Percentiles rank a stretch among this genome's conserved stretches.
Conservation (phyloP, 2,329 filamentous ascomycete genomes). For the Cytospora mali region DNA sequence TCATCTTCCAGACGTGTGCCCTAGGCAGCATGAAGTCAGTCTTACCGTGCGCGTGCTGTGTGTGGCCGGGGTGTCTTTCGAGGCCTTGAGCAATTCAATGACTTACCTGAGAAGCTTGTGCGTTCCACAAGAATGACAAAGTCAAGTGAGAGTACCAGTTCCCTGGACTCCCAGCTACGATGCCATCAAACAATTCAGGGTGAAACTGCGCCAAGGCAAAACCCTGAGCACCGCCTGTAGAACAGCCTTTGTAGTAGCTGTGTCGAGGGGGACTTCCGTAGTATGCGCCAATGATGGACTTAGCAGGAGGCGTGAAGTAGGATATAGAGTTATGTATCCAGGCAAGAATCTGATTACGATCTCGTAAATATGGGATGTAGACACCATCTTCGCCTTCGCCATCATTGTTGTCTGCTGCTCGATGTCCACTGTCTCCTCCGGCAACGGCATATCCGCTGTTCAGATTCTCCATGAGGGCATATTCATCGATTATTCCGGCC, state of each 20-base stretch:
- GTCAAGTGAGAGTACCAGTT: constrained; percentile 10
- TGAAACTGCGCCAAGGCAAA: background rate
- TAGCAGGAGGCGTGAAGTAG: constrained; percentile 12
- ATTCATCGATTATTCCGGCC: constrained; percentile 1
- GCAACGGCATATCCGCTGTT: constrained; percentile 8
- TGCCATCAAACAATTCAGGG: no score
- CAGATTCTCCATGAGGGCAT: constrained; percentile 4
- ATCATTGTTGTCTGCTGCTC: constrained; percentile 6
- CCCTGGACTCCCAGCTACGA: background rate
- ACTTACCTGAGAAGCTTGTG: constrained; percentile 6
- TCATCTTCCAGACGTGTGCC: background rate
- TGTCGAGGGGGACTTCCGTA: constrained; percentile 1
- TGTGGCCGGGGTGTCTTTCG: no score
- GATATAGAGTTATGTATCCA: constrained; percentile 16
- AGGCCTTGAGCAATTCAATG: background rate
- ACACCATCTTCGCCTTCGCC: constrained; percentile 3
- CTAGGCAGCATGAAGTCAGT: no score
- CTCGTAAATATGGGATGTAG: constrained; percentile 2
- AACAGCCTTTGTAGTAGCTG: constrained; percentile 15
- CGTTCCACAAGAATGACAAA: constrained; percentile 7
- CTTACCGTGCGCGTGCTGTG: no score
- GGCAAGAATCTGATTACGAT: constrained; percentile 12
- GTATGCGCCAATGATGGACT: background rate
- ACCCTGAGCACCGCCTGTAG: background rate
- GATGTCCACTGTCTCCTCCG: constrained; percentile 13